Conservation (phyloP, 2,329 filamentous ascomycete genomes). For the Xylaria sp. region DNA sequence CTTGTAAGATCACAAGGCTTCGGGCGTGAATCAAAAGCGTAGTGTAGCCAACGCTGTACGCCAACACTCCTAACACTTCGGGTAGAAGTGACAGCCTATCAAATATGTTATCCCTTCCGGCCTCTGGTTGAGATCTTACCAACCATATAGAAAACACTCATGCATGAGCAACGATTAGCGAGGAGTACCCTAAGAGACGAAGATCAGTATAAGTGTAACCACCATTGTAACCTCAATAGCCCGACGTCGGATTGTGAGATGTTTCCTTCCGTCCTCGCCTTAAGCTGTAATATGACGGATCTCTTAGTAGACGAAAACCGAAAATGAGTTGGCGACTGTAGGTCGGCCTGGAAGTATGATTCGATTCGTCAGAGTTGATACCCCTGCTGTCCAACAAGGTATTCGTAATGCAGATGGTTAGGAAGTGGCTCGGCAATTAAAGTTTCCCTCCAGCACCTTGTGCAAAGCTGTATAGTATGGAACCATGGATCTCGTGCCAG, state of each 20-base stretch:
- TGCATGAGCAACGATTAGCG: neutral
- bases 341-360: neutral
- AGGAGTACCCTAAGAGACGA: neutral
- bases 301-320: neutral
- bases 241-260: neutral
- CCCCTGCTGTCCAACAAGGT: neutral
- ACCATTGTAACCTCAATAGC: neutral
- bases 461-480: conserved; percentile 9
- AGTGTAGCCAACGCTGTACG: conserved; percentile 17
- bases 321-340: neutral
- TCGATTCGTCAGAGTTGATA: neutral
- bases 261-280: neutral
- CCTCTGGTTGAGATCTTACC: conserved; percentile 6
- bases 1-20: neutral
- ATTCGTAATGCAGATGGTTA: neutral
- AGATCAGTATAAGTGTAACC: conserved; percentile 1
- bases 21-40: neutral
- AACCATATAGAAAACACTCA: neutral
- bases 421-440: conserved; percentile 21
- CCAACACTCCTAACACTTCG: neutral
- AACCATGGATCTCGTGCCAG: neutral
- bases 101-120: neutral
- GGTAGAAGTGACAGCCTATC: neutral
- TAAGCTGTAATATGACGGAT: neutral
- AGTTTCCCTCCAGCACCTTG: neutral